Conservation (phyloP, 2,329 filamentous ascomycete genomes). For the Podosphaera leucotricha region DNA sequence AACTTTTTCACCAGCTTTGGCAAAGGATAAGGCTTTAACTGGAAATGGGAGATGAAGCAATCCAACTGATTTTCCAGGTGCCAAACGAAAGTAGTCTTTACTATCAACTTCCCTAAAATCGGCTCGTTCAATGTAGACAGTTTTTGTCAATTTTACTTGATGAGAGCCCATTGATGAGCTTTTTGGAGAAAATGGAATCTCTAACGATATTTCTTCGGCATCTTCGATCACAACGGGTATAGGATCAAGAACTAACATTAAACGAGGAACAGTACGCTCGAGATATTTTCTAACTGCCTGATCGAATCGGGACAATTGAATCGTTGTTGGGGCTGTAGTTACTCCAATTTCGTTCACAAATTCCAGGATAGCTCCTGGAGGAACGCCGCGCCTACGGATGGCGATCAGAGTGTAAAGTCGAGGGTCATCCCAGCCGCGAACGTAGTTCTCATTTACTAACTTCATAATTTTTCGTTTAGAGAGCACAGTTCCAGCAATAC, state of each 20-base stretch:
- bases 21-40: conserved; percentile 46
- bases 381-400: conserved; percentile 62
- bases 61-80: conserved; percentile 51
- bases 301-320: conserved; percentile 65
- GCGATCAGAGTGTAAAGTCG: conserved; percentile 71
- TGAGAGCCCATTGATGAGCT: conserved; percentile 42
- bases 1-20: conserved; percentile 37
- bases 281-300: conserved; percentile 67
- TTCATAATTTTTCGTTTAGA: conserved; percentile 68
- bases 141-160: conserved; percentile 42
- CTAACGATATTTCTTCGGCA: conserved; percentile 43
- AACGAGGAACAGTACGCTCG: conserved; percentile 63
- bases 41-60: conserved; percentile 47
- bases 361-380: conserved; percentile 66
- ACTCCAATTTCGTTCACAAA: conserved; percentile 86
- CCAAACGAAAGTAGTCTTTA: conserved; percentile 54
- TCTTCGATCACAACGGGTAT: conserved; percentile 65
- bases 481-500: conserved; percentile 62
- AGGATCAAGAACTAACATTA: conserved; percentile 78
- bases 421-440: conserved; percentile 79
- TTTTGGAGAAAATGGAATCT: conserved; percentile 63
- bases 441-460: conserved; percentile 53
- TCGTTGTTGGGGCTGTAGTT: conserved; percentile 57
- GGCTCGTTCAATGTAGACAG: conserved; percentile 61
- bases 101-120: conserved; percentile 56